Base-by-base conservation (phyloP, 495 filamentous ascomycete species). In the Glutinoglossum americanum region DNA sequence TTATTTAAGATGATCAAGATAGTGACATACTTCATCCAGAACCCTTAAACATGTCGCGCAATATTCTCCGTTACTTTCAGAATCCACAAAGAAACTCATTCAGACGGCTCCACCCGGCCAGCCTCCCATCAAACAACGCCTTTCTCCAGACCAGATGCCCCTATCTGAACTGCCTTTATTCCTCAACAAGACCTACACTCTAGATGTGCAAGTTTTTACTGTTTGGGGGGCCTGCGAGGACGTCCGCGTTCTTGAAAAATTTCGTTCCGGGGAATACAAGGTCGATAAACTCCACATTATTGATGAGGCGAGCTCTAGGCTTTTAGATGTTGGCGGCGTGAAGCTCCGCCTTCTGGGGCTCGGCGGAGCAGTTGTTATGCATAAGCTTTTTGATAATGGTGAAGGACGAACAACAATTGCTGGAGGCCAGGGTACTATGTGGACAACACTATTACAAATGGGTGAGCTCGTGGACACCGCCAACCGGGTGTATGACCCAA, bases 181-280 rank as follows among this genome's bases (percentile, higher is more conserved):
- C 67, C 81, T 99, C 58, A 83, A 81, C 67, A 88, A 87, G 70
- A 81, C 80, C 57, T 77, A 89, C 60, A 94, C 85, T 60, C 79
- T 99, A 44, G 87, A 97, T 51, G 83, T 99, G 51, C 93, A 92
- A 0, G 93, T 99, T 30, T 99, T 94, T 73, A 96, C 93, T 23
- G 93, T 99, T 15, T 99, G 93, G 93, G 92, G 93, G 62, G 93
- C 93, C 19, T 99, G 93, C 66, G 93, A 99, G 70, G 93, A 99
- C 75, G 93, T 99, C 23, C 81, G 90, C 27, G 93, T 99, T 33
- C 71, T 99, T 63, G 93, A 99, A 71, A 96, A 95, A 74, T 94
- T 99, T 71, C 81, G 93, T 44, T 94, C 93, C 10, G 87, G 87
- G 57, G 93, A 99, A 70, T 97, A 99, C 73, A 99, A 95, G 72